Percentiles rank a stretch among this genome's conserved stretches.
phyloP scores from a whole-genome alignment of 306 rosid genomes.

The Cicer cuneatum region DNA sequence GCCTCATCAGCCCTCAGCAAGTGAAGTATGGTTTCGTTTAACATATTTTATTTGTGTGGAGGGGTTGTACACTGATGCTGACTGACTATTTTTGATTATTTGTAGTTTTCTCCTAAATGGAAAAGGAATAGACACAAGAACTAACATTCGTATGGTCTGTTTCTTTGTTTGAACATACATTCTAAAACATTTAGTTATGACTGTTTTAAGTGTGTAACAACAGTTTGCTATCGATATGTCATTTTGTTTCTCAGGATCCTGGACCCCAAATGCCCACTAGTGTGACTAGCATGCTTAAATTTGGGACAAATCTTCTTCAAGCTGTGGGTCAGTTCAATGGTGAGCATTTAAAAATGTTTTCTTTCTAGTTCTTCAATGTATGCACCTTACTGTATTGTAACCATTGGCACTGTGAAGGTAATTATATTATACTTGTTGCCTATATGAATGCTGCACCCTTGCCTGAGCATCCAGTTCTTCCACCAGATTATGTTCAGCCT shows the following conservation, averaged over 20 bases:
- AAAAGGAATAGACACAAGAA: constrained; percentile 69
- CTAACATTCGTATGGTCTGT: constrained; percentile 66
- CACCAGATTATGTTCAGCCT: constrained; percentile 70
- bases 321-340: constrained; percentile 89
- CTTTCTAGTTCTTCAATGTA: constrained; percentile 36
- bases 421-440: constrained; percentile 74
- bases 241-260: constrained; percentile 64
- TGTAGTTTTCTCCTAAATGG: constrained; percentile 93
- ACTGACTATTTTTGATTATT: constrained; percentile 38
- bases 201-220: constrained; percentile 41
- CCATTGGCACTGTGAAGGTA: constrained; percentile 61
- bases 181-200: constrained; percentile 31
- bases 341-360: constrained; percentile 48
- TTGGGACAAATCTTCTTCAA: constrained; percentile 91
- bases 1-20: constrained; percentile 86
- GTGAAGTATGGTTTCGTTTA: constrained; percentile 67
- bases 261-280: constrained; percentile 91
- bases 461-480: constrained; percentile 59
- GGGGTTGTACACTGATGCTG: constrained; percentile 44
- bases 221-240: constrained; percentile 29
- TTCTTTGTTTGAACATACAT: constrained; percentile 27
- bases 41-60: constrained; percentile 8
- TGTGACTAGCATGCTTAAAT: constrained; percentile 69
- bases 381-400: constrained; percentile 45
- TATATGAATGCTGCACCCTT: constrained; percentile 61